These are phyloP conservation scores for Pisolithus marmoratus DNA, from an alignment of 768 basidiomycete genomes.

Conservation along the genomic window DNA sequence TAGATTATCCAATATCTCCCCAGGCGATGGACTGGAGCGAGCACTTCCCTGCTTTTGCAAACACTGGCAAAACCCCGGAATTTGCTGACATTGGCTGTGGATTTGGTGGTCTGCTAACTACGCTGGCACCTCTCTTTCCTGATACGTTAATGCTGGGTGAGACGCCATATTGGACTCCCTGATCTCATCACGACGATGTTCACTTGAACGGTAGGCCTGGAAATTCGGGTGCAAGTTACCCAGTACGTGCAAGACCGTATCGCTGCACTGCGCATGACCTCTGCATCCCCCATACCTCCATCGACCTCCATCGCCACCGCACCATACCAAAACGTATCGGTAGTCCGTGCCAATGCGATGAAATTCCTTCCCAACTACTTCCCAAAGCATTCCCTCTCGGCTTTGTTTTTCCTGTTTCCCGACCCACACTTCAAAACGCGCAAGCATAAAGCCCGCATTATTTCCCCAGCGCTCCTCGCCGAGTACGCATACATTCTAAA, in stretches of 20 bases:
- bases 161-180: slow-evolving; percentile 6
- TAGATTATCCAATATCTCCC: slow-evolving; percentile 83
- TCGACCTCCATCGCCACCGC: slow-evolving; percentile 26
- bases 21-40: slow-evolving; percentile 70
- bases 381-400: slow-evolving; percentile 79
- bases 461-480: slow-evolving; percentile 93
- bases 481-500: slow-evolving; percentile 94
- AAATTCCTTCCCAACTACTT: slow-evolving; percentile 98
- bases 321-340: slow-evolving; percentile 82
- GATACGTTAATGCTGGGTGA: slow-evolving; percentile 90
- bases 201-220: slow-evolving; percentile 60
- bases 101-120: slow-evolving; percentile 89
- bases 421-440: slow-evolving; percentile 98
- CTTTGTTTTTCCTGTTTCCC: slow-evolving; percentile 97
- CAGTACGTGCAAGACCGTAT: slow-evolving; percentile 96
- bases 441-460: slow-evolving; percentile 98
- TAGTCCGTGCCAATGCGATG: slow-evolving; percentile 96
- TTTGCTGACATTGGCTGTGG: slow-evolving; percentile 98
- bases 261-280: slow-evolving; percentile 75
- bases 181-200: not conserved
- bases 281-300: slow-evolving; percentile 21
- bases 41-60: slow-evolving; percentile 73
- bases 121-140: slow-evolving; percentile 86
- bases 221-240: slow-evolving; percentile 94
- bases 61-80: slow-evolving; percentile 65